Base-by-base conservation (phyloP, 176 grass and related monocot genomes). In the Phyllostachys edulis region DNA sequence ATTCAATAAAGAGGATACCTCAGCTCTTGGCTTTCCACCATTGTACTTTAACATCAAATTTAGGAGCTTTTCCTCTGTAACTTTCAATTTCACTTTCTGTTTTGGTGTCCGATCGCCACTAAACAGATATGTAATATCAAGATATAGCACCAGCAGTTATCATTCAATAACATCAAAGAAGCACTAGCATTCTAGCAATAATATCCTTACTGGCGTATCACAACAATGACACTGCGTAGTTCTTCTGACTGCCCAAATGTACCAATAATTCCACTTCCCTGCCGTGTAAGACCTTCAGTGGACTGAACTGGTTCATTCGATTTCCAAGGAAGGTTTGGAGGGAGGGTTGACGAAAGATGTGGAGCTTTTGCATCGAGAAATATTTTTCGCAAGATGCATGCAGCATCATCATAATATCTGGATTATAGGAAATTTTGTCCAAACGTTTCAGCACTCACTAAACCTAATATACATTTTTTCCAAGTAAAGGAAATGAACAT, bases 31-130 rank as follows among this genome's bases (percentile, higher is more conserved):
- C 70, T 90, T 99, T 87, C 96, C 93, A 32, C 89, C 91, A 79
- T 99, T 99, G 90, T 99, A 99, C 74, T 99, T 99, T 80, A 99
- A 86, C 93, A 99, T 96, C 86, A 99, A 94, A 90, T 99, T 99
- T 27, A 99, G 84, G 49, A 99, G 89, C 40, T 99, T 99, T 87
- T 99, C 96, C 89, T 99, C 96, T 32, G 86, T 99, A 75, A 95
- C 96, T 80, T 96, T 99, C 81, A 99, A 71, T 81, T 99, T 99
- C 86, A 99, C 96, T 67, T 99, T 99, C 86, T 99, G 96, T 88
- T 99, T 99, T 79, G 96, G 96, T 80, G 96, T 99, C 63, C 96
- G 93, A 83, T 99, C 96, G 27, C 96, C 96, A 87, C 96, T 99
- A 68, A 65, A 73, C 73, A 63, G 75, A 85, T 80, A 75, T 68